Evolutionary conservation across 129 eudicot species (phyloP), one percentile per base, ranked within the genome.

Genomic region (Helichrysum umbraculigerum): DNA sequence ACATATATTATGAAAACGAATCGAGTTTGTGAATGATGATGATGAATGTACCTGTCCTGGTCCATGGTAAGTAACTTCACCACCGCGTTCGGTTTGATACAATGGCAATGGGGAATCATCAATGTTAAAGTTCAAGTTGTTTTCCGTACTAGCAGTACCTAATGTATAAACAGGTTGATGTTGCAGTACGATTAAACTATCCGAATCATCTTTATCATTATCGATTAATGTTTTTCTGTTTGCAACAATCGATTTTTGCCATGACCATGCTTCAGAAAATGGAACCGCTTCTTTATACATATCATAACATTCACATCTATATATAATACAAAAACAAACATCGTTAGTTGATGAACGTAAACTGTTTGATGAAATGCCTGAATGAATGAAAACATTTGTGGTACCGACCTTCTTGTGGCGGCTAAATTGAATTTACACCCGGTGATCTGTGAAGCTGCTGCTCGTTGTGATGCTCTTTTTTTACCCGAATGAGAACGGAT

Each of bases 21-120:
- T 12, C 17, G 14, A 44, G 16, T 44, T 11, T 44, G 52, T 44
- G 47, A 39, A 39, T 12, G 47, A 41, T 41, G 47, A 41, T 8
- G 52, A 44, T 44, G 52, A 37, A 52, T 66, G 4, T 81, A 95
- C 97, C 99, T 95, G 99, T 21, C 97, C 99, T 74, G 97, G 99
- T 12, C 99, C 99, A 86, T 95, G 99, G 73, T 89, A 95, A 39
- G 99, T 91, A 80, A 89, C 99, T 83, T 95, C 97, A 63, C 97
- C 97, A 19, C 99, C 99, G 8, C 96, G 91, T 72, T 91, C 97
- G 0, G 97, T 95, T 78, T 92, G 89, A 76, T 87, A 84, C 61
- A 87, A 70, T 7, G 88, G 91, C 25, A 82, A 87, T 33, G 93
- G 93, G 20, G 96, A 67, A 73, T 91, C 47, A 7, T 87, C 76